Evolutionary conservation across 768 basidiomycete genomes (phyloP), one percentile per base, ranked within the genome.

Genomic region (Auricularia auricula-judae): DNA sequence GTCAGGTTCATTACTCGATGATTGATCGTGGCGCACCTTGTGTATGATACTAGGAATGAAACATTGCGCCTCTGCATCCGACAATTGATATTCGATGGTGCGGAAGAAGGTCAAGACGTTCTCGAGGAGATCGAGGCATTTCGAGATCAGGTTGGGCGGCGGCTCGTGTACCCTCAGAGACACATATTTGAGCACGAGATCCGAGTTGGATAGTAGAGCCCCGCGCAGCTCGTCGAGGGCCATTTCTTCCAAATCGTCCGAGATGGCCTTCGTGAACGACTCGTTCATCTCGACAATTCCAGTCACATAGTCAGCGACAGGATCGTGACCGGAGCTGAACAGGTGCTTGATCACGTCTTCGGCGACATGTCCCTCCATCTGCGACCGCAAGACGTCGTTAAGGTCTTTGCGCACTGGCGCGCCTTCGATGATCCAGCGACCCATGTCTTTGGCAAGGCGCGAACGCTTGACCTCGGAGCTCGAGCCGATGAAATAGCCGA

Each of bases 271-370:
- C 61, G 82, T 73, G 74, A 86, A 94, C 71, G 92, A 88, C 1
- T 95, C 91, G 63, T 85, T 82, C 23, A 98, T 79, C 61, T 77
- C 80, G 4, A 82, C 78, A 62, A 98, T 75, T 4, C 90, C 96
- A n/a, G 79, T 78, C 63, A 96, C 81, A 70, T 90, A 87, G 72
- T 98, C 97, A 69, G 93, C 95, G 67, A 98, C 88, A 4, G 94
- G 92, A 68, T 89, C 91, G 73, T 98, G 97, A 70, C 97, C 97
- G 66, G 89, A 91, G 71, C 96, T 98, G 78, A 98, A 99, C 35
- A 99, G 79, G 35, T 84, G 84, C 3, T 83, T 75, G 12, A 89
- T 74, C 2, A 98, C 76, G 2, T 94, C 89, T 66, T 87, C 86
- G 3, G 89, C 88, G 4, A 84, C 80, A 70, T 89, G 83, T 8